Evolutionary conservation across 139 green algal species (phyloP), one percentile per base, ranked within the genome.

Genomic region (Chlamydomonas incerta): DNA sequence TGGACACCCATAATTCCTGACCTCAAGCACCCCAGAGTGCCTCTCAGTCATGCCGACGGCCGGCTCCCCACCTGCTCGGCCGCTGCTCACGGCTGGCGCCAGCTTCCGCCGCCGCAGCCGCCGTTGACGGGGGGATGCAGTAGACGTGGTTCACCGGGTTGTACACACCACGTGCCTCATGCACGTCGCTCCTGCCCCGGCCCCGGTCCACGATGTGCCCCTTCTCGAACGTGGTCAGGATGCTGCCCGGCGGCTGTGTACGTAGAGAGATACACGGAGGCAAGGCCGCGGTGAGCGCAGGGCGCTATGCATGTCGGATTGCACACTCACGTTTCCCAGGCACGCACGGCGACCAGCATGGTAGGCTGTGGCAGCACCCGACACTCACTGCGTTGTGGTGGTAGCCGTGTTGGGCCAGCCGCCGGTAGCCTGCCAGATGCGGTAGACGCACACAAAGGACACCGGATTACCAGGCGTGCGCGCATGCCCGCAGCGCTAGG

Each of bases 191-290:
- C 41, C 72, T 86, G 5, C 85, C 66, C 29, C 85, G 85, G 47
- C 85, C 85, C 15, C 77, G 58, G 60, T 89, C 85, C 23, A 86
- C 85, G 18, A 81, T 87, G 82, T 90, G 73, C 0, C 87, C 87
- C 26, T 74, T 34, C 74, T 90, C 87, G 23, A 80, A 88, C 0
- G 85, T 73, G 9, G 87, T 90, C 4, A 86, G 62, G 66, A 88
- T 82, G 68, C 81, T 88, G 9, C 73, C 81, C 11, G 72, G 72
- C 17, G 86, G 72, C 86, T 90, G 79, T 20, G 57, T 28, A 62
- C 50, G 70, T n/a, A n/a, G n/a, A n/a, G n/a, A n/a, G n/a, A n/a
- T n/a, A n/a, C n/a, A n/a, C n/a, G n/a, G n/a, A n/a, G n/a, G n/a
- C n/a, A n/a, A n/a, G n/a, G n/a, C n/a, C n/a, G n/a, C n/a, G n/a